Percentiles rank a stretch among this genome's conserved stretches.
Conservation (phyloP, 495 filamentous ascomycete genomes). For the Tuber aestivum region DNA sequence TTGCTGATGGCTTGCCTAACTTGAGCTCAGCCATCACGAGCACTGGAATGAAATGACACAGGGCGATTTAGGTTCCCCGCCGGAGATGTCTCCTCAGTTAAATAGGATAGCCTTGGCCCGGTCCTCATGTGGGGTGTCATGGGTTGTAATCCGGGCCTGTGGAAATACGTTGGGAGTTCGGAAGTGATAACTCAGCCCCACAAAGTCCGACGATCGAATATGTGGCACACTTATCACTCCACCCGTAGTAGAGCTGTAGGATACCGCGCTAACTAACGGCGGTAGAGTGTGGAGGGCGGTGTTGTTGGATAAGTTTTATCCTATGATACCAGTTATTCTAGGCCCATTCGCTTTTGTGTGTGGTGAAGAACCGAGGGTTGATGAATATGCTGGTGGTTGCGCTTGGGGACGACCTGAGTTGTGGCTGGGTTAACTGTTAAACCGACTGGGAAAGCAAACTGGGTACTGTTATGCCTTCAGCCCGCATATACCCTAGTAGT, state of each 20-base stretch:
- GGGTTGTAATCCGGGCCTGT: neutral
- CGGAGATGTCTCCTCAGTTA: neutral
- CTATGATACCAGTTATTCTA: neutral
- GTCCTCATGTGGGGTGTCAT: neutral
- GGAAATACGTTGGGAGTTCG: neutral
- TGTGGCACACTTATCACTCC: neutral
- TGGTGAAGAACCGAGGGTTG: neutral
- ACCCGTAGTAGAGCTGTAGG: neutral
- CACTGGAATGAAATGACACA: neutral
- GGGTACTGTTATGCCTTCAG: neutral
- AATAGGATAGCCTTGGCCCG: neutral
- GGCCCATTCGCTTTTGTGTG: neutral
- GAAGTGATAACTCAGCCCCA: conserved; percentile 3
- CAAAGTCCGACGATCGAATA: neutral
- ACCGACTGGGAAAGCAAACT: neutral
- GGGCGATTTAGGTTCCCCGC: neutral
- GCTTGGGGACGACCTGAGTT: neutral
- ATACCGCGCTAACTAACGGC: neutral
- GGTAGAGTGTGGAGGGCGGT: neutral
- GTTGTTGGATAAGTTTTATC: neutral
- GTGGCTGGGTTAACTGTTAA: neutral
- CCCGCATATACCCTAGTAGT: neutral
- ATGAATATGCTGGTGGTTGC: neutral
- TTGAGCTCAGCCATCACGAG: neutral
- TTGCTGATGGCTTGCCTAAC: neutral